Evolutionary conservation across 208 protist genomes (phyloP).

Genomic region (Leishmania tarentolae): DNA sequence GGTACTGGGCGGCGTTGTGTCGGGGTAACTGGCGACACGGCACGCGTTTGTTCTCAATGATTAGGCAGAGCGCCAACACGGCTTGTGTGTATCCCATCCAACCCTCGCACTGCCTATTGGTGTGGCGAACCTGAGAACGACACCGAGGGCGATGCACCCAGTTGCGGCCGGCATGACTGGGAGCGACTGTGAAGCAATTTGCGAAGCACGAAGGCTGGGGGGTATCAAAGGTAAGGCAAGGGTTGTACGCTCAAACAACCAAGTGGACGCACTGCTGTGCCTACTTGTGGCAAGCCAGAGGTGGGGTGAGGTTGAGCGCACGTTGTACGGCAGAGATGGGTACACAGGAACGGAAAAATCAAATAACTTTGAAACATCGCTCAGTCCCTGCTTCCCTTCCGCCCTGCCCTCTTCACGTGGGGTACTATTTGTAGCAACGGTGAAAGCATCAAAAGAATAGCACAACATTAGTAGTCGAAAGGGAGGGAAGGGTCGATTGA

Average conservation of each 20-base stretch:
- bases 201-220: neutral
- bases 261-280: neutral
- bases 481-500: neutral
- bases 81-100: neutral
- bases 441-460: neutral
- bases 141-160: neutral
- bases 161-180: neutral
- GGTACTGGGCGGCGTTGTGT: neutral
- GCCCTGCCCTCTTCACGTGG: neutral
- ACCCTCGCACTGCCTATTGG: neutral
- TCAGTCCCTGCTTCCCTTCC: neutral
- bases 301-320: neutral
- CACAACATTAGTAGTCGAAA: neutral
- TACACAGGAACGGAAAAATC: neutral
- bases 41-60: neutral
- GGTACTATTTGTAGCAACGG: neutral
- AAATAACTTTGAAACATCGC: neutral
- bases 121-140: neutral
- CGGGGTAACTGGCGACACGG: neutral
- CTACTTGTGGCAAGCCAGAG: neutral
- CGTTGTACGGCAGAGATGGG: neutral
- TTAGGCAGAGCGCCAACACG: neutral
- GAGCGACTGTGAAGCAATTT: neutral
- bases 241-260: neutral
- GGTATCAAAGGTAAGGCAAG: neutral